Conservation (phyloP, 306 rosid species). For the Cicer cuneatum region DNA sequence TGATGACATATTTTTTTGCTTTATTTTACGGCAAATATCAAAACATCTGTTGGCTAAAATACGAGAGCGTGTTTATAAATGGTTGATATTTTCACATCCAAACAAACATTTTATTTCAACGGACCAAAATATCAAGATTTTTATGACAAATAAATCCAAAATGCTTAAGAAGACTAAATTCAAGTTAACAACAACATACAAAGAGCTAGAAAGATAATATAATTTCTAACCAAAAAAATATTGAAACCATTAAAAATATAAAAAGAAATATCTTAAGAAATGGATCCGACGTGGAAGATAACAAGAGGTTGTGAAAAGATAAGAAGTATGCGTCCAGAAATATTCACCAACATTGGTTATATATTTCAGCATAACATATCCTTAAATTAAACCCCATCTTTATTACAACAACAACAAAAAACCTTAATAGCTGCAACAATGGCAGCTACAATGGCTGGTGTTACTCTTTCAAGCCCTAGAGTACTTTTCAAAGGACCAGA, state of each 20-base stretch:
- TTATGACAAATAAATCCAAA: not conserved
- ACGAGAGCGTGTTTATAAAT: not conserved
- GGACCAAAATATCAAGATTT: constrained; percentile 43
- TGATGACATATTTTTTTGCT: not conserved
- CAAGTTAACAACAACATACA: not conserved
- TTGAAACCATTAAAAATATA: not conserved
- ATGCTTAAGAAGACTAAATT: not conserved
- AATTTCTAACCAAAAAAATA: not conserved
- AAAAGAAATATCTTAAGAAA: constrained; percentile 43
- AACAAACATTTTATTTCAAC: constrained; percentile 20
- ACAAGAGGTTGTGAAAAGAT: constrained; percentile 52
- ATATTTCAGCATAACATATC: not conserved
- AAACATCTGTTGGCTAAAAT: constrained; percentile 39
- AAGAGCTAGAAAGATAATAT: constrained; percentile 2
- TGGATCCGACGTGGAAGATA: constrained; percentile 52
- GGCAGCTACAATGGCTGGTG: constrained; percentile 74
- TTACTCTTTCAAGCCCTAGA: constrained; percentile 58
- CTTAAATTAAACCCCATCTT: constrained; percentile 2
- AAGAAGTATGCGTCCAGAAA: constrained; percentile 68
- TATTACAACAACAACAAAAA: not conserved
- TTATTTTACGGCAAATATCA: constrained; percentile 27
- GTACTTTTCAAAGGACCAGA: constrained; percentile 51
- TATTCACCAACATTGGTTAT: constrained; percentile 27
- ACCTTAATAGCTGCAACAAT: constrained; percentile 38
- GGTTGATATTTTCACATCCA: constrained; percentile 32